These are phyloP conservation scores for Phyllosticta ampelicida DNA, from an alignment of 2,329 filamentous ascomycete species.

Conservation along the genomic window DNA sequence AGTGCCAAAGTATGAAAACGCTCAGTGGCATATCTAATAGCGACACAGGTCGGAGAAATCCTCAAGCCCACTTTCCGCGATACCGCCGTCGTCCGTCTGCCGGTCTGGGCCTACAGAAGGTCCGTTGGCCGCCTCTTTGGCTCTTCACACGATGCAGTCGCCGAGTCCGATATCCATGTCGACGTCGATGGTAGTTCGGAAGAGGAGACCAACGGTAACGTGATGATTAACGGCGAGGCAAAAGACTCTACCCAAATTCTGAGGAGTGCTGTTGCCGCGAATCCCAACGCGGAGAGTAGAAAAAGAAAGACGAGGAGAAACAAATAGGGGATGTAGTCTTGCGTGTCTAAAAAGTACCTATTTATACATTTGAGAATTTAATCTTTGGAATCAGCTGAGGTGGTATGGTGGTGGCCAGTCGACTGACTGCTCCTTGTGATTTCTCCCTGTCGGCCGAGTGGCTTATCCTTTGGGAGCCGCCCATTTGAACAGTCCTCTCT, in stretches of 20 bases:
- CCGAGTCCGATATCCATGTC: slow-evolving; percentile 25
- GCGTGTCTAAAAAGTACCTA: not conserved
- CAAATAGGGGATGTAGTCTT: not conserved
- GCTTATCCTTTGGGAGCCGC: no score
- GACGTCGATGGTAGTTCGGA: slow-evolving; percentile 20
- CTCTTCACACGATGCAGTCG: slow-evolving; percentile 19
- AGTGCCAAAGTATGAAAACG: slow-evolving; percentile 30
- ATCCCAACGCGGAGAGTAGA: slow-evolving; percentile 36
- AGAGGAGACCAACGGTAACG: not conserved
- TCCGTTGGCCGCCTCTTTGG: slow-evolving; percentile 33
- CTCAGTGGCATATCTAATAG: slow-evolving; percentile 14
- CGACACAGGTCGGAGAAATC: slow-evolving; percentile 62
- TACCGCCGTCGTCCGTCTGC: slow-evolving; percentile 72
- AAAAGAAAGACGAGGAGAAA: slow-evolving; percentile 23
- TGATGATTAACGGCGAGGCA: slow-evolving; percentile 1
- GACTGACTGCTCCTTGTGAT: not conserved
- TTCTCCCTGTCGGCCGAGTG: not conserved
- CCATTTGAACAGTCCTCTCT: no score
- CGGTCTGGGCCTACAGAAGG: slow-evolving; percentile 57
- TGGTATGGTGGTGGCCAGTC: not conserved
- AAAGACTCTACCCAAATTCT: slow-evolving; percentile 23
- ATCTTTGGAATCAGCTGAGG: not conserved
- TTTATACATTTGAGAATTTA: not conserved
- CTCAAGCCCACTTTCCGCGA: slow-evolving; percentile 64
- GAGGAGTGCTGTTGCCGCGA: slow-evolving; percentile 32